Conservation (phyloP, 176 grass and related monocot species). For the Zoysia japonica region DNA sequence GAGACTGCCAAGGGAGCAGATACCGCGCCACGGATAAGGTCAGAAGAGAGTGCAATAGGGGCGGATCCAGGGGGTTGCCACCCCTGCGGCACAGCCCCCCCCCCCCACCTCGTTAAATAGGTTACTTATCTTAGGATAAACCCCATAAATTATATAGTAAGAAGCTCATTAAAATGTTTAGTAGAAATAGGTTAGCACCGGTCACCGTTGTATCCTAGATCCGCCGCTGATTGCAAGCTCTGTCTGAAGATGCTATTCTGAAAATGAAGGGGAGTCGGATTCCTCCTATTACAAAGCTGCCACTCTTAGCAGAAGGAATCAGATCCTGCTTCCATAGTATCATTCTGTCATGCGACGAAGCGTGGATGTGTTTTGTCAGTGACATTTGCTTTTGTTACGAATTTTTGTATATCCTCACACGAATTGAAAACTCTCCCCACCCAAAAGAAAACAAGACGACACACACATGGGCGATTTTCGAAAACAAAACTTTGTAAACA, state of each 20-base stretch:
- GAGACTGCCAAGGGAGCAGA: conserved; percentile 4
- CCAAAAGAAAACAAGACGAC: too few relatives aligned
- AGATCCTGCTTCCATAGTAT: conserved; percentile 21
- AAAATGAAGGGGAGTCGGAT: conserved; percentile 21
- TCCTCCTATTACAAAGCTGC: background rate
- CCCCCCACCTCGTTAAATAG: too few relatives aligned
- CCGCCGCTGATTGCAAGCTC: background rate
- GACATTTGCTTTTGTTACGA: conserved; percentile 7
- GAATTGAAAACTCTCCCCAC: too few relatives aligned
- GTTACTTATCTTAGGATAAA: too few relatives aligned
- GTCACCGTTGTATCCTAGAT: too few relatives aligned
- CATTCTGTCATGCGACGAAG: conserved; percentile 19
- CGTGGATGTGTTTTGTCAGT: conserved; percentile 24
- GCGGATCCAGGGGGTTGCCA: too few relatives aligned
- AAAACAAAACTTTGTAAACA: too few relatives aligned
- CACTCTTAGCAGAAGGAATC: conserved; percentile 32
- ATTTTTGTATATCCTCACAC: background rate
- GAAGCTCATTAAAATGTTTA: too few relatives aligned
- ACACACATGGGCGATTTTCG: too few relatives aligned
- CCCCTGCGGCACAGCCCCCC: too few relatives aligned
- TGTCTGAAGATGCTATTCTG: conserved; percentile 44
- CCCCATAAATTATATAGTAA: too few relatives aligned
- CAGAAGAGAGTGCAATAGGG: background rate
- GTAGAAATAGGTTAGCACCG: too few relatives aligned
- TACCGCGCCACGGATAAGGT: background rate